Conservation (phyloP, 78 protist species). For the Bigelowiella natans region DNA sequence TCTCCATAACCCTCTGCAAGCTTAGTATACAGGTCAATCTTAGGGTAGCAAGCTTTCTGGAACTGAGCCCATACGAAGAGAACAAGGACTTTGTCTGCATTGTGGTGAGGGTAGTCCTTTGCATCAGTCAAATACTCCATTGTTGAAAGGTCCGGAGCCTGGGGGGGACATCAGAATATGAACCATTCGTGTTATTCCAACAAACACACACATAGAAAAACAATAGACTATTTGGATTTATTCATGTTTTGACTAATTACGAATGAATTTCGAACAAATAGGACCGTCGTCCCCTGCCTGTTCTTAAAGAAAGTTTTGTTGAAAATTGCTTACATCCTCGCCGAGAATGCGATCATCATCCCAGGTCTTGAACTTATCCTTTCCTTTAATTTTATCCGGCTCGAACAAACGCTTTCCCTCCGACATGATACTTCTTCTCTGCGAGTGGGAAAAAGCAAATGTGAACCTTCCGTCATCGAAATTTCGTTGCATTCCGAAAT, state of each 20-base stretch:
- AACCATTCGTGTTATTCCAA: too few species aligned
- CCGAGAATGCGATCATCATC: not conserved
- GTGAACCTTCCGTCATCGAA: too few species aligned
- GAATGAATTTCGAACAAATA: too few species aligned
- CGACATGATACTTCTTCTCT: too few species aligned
- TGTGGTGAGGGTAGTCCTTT: not conserved
- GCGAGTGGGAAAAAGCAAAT: too few species aligned
- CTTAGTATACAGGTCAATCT: not conserved
- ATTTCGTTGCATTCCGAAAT: too few species aligned
- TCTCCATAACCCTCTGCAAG: not conserved
- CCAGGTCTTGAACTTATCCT: not conserved
- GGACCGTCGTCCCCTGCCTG: too few species aligned
- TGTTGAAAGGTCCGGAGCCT: not conserved
- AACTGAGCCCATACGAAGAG: not conserved
- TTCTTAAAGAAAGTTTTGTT: too few species aligned
- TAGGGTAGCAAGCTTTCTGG: not conserved
- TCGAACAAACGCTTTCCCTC: not conserved
- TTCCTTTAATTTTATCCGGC: not conserved
- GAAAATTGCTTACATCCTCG: not conserved
- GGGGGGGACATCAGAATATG: too few species aligned
- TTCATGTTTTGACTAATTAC: too few species aligned
- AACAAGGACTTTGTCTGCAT: not conserved
- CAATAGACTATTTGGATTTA: too few species aligned
- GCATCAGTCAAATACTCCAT: not conserved
- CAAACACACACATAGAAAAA: too few species aligned